A percentile compares a stretch with the other conserved stretches of the same genome.
These are phyloP conservation scores for Ophiostoma perfectum DNA, from an alignment of 2,329 filamentous ascomycete species.

Conservation along the genomic window DNA sequence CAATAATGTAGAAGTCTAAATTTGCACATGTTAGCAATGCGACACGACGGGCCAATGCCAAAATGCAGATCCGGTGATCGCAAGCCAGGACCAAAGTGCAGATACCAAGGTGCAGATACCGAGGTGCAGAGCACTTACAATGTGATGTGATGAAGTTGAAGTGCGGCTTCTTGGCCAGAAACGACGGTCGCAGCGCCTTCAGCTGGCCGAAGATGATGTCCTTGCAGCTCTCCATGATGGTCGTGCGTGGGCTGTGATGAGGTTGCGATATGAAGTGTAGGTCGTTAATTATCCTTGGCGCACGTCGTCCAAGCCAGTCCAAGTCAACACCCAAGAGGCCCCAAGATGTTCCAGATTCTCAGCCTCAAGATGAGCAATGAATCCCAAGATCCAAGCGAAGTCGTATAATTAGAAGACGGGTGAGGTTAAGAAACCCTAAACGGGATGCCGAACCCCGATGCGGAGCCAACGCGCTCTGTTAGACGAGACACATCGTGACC, in stretches of 20 bases:
- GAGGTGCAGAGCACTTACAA: conserved; percentile 48
- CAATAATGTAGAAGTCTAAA: conserved; percentile 62
- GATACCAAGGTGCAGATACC: neutral
- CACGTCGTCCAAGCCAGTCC: neutral
- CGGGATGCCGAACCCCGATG: conserved; percentile 4
- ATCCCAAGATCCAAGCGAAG: neutral
- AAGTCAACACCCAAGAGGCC: neutral
- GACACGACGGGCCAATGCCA: neutral
- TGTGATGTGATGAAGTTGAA: conserved; percentile 80
- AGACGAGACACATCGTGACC: conserved; percentile 18
- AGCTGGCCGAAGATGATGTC: conserved; percentile 39
- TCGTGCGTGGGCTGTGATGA: neutral
- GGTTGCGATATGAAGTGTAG: neutral
- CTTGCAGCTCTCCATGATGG: conserved; percentile 23
- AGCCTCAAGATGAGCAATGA: too few species aligned
- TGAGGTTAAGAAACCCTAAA: neutral
- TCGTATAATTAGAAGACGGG: neutral
- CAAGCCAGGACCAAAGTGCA: neutral
- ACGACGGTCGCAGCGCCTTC: conserved; percentile 49
- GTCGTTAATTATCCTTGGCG: neutral
- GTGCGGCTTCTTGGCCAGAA: conserved; percentile 56
- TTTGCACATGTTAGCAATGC: neutral
- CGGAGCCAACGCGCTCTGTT: conserved; percentile 21
- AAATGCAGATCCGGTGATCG: neutral
- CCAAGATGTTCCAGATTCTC: too few species aligned